Base-by-base conservation (phyloP, 352 stramenopile genomes). In the Pythium dissimile region DNA sequence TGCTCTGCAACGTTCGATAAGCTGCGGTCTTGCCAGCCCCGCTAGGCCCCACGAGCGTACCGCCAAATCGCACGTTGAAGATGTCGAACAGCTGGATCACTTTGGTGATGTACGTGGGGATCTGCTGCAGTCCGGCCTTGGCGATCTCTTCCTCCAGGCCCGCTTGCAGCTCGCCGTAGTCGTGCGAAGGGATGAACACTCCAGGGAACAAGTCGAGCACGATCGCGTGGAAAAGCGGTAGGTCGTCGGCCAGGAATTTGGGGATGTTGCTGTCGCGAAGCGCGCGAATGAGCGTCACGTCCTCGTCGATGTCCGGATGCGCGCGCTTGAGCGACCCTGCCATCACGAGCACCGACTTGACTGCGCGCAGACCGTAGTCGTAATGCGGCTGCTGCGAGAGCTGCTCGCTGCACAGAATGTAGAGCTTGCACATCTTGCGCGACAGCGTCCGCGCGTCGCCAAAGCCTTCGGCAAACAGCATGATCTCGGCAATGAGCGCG, bases 391-490 rank as follows among this genome's bases (percentile, higher is more conserved):
- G 86, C 39, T 71, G 94, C n/a, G 85, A 96, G 27, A 98, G 76
- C 59, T 97, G 78, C 50, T 96, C 80, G 13, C 76, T 84, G 52
- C 86, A 96, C n/a, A 98, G 73, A 39, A 88, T 86, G 75, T 77
- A 97, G 82, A 54, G 95, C 60, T 57, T 92, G 90, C 92, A 94
- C 57, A 97, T 96, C 69, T 98, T 98, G 20, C 90, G 84, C 20
- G 89, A 92, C 9, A 98, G 72, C 21, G 83, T 77, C 30, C 86
- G 72, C 18, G 89, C 90, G 44, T 94, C 88, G 42, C 80, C 82
- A 66, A 98, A 98, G 20, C 92, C 92, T 67, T 98, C 91, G 15
- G 86, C 78, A 63, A 96, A 96, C 0, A 98, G 72, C 86, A 97
- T 97, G 61, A 97, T 96, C 66, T 98, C 92, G 37, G 91, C 87